Evolutionary conservation across 2,329 filamentous ascomycete genomes (phyloP).

Genomic region (Monilinia fructicola): DNA sequence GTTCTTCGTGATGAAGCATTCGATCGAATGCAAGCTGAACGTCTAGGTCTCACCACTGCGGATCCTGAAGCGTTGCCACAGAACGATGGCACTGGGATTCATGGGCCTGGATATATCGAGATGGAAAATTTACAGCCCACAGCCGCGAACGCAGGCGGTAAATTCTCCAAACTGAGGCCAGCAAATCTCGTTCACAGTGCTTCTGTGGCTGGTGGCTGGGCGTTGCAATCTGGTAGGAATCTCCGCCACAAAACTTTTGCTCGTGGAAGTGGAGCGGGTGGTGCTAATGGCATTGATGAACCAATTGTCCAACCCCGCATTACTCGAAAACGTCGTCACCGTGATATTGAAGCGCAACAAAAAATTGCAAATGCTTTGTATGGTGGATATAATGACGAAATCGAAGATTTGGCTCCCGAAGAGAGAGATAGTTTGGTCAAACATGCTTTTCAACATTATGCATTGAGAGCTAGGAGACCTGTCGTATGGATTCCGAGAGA

Average conservation of each 20-base stretch:
- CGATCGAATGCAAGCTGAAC: constrained; percentile 70
- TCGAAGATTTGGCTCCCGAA: constrained; percentile 89
- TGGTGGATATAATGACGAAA: constrained; percentile 83
- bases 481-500: constrained; percentile 94
- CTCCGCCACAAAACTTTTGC: constrained; percentile 46
- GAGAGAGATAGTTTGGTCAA: constrained; percentile 83
- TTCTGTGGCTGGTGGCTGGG: constrained; percentile 34
- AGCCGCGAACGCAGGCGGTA: constrained; percentile 12
- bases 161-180: constrained; percentile 37
- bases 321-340: constrained; percentile 47
- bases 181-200: constrained; percentile 34
- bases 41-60: constrained; percentile 62
- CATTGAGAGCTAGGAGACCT: constrained; percentile 78
- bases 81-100: constrained; percentile 34
- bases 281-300: constrained; percentile 37
- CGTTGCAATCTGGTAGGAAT: constrained; percentile 33
- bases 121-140: constrained; percentile 49
- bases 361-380: constrained; percentile 78
- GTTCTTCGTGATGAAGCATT: constrained; percentile 89
- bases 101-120: constrained; percentile 41
- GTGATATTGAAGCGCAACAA: constrained; percentile 70
- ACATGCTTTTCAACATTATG: constrained; percentile 87
- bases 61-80: constrained; percentile 42
- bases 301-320: constrained; percentile 17
- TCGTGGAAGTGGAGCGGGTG: constrained; percentile 50